Base-by-base conservation (phyloP, 371 early-diverging fungal species). In the Mortierella sp. region DNA sequence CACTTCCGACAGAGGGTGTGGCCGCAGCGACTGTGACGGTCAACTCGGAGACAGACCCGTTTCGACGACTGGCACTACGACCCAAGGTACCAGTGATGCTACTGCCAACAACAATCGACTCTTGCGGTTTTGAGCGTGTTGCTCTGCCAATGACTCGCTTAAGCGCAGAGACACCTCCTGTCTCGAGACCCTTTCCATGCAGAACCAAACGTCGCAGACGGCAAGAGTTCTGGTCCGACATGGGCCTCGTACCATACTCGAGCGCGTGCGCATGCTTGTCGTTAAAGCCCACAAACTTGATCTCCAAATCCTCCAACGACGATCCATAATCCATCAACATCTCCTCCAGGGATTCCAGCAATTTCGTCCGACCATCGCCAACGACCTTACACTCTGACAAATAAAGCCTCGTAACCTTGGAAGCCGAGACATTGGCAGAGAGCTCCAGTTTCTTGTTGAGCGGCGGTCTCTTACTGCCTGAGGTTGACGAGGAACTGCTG, bases 241-340 rank as follows among this genome's bases (percentile, higher is more conserved):
- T 16, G 1, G 82, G 86, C 21, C 77, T 57, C 6, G 83, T 87
- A 3, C 84, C 87, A 44, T 77, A 57, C 73, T 80, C 87, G 48
- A 81, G 75, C 3, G 87, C 87, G 53, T 78, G 81, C 1, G 86
- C 81, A 69, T 85, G 86, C 54, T 72, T 72, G 64, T 85, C 86
- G 64, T 78, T 85, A 46, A 85, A 85, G 3, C 81, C 81, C 26
- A 85, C 71, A 26, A 73, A 85, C 10, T 76, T 76, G 48, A 85
- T 43, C 37, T 85, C 86, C 53, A 85, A 74, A 50, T 85, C 86
- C 53, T 85, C 86, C 6, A 85, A 24, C 53, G 69, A 21, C 2
- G 78, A 21, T 0, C 81, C 81, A 5, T 81, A 71, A 48, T 85
- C 86, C 44, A 69, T 78, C 64, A 85, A 46, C 24, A 85, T 54